These are phyloP conservation scores for Neonectria coccinea DNA, from an alignment of 2,329 filamentous ascomycete genomes.

Conservation along the genomic window DNA sequence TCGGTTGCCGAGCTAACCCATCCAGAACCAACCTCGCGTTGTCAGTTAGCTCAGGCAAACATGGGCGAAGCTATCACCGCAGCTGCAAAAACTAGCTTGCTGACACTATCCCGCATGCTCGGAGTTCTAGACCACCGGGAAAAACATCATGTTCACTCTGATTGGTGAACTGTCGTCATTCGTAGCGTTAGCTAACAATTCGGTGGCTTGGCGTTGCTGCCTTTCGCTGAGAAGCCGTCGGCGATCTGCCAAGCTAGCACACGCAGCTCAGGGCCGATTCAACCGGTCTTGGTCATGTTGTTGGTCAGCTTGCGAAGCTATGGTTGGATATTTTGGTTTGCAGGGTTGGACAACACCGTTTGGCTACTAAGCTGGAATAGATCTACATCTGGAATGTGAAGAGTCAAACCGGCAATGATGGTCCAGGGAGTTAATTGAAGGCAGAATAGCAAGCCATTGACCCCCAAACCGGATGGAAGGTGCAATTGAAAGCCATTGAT, in stretches of 20 bases:
- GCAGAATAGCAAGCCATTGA: not conserved
- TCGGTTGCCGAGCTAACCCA: not conserved
- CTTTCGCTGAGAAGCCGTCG: not conserved
- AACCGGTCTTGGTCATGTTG: not conserved
- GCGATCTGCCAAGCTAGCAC: not conserved
- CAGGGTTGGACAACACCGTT: not conserved
- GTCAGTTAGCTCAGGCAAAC: not conserved
- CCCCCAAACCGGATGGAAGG: not conserved
- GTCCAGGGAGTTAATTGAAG: not conserved
- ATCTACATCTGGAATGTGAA: not conserved
- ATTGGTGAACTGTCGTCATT: not conserved
- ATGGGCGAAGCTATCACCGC: not conserved
- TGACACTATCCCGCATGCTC: not conserved
- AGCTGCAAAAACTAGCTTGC: not conserved
- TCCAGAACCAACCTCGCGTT: not conserved
- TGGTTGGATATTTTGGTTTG: not conserved
- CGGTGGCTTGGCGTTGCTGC: not conserved
- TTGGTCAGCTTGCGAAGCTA: not conserved
- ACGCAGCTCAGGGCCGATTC: not conserved
- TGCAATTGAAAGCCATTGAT: not conserved
- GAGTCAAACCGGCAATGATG: not conserved
- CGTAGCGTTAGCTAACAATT: not conserved
- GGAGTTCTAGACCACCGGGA: not conserved
- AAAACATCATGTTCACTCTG: not conserved
- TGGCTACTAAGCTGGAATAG: not conserved